Base-by-base conservation (phyloP, 371 early-diverging fungal species). In the Quaeritorhiza haematococci region DNA sequence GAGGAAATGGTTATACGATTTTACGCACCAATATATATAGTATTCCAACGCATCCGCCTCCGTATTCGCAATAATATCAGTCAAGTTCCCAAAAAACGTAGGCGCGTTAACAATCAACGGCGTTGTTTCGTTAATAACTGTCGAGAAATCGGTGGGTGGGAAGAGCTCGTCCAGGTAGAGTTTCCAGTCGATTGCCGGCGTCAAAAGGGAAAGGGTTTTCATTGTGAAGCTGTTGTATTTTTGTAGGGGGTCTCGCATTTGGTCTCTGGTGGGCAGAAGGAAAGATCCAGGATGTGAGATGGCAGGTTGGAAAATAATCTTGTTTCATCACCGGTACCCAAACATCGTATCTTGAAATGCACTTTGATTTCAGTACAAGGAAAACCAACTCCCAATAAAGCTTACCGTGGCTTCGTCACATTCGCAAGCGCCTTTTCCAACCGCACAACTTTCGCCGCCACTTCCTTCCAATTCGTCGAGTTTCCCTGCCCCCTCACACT, bases 371-470 rank as follows among this genome's bases (percentile, higher is more conserved):
- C n/a, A n/a, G n/a, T n/a, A n/a, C n/a, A n/a, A n/a, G n/a, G n/a
- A n/a, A n/a, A n/a, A n/a, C n/a, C n/a, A n/a, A n/a, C n/a, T n/a
- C n/a, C n/a, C n/a, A n/a, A n/a, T n/a, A n/a, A n/a, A n/a, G n/a
- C n/a, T n/a, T n/a, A n/a, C n/a, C n/a, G n/a, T n/a, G n/a, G n/a
- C n/a, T n/a, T n/a, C n/a, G n/a, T n/a, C n/a, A n/a, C n/a, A n/a
- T n/a, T n/a, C n/a, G n/a, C n/a, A n/a, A n/a, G n/a, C n/a, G n/a
- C n/a, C n/a, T n/a, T n/a, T n/a, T n/a, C n/a, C n/a, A n/a, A 62
- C 46, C 43, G 33, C 19, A 59, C 64, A 29, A 65, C 57, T 3
- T 43, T 35, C 24, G 27, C 29, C 3, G 66, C 66, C 10, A 59
- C 26, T 19, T 33, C 19, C 3, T 42, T 26, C 45, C 55, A 60